Evolutionary conservation across 2,329 filamentous ascomycete genomes (phyloP), one percentile per base, ranked within the genome.

Genomic region (Botrytis hyacinthi): DNA sequence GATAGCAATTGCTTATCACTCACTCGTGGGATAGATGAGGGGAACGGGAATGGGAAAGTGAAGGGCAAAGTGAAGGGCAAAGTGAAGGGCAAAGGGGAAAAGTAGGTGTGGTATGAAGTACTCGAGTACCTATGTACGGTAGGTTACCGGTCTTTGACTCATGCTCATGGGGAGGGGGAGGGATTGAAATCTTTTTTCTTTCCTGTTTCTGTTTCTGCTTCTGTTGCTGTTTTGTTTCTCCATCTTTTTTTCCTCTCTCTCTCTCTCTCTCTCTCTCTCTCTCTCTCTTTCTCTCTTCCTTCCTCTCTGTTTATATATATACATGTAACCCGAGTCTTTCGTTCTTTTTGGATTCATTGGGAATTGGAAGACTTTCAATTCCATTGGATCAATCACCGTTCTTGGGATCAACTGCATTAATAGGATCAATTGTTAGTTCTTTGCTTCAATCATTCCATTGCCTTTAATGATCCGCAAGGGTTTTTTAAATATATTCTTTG

Each of bases 391-490:
- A 48, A 26, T 48, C 46, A 10, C 20, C 46, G 9, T 48, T 48
- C 20, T 10, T 48, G 9, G 7, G 22, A 62, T 37, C 32, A 61
- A 14, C 29, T 26, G 26, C 12, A 42, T 62, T 29, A 3, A 57
- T 18, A 20, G 61, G 16, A 44, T 18, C 12, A 29, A 44, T 44
- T 63, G 37, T 42, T 29, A 44, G 37, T 42, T 42, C 37, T 42
- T 63, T 18, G 37, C 14, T 63, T 60, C 57, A 60, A 35, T 60
- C 32, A n/a, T 29, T 60, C 59, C 8, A 14, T 60, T 42, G 67
- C 67, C 67, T 60, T 70, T 59, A 40, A 70, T 70, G 48, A 32
- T 70, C 51, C 51, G 26, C 32, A 16, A 46, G 40, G 51, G n/a
- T 35, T 32, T 32, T 18, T 35, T 7, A n/a, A 8, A 70, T 32